phyloP scores from a whole-genome alignment of 2,329 filamentous ascomycete genomes.

The Trichoderma breve region DNA sequence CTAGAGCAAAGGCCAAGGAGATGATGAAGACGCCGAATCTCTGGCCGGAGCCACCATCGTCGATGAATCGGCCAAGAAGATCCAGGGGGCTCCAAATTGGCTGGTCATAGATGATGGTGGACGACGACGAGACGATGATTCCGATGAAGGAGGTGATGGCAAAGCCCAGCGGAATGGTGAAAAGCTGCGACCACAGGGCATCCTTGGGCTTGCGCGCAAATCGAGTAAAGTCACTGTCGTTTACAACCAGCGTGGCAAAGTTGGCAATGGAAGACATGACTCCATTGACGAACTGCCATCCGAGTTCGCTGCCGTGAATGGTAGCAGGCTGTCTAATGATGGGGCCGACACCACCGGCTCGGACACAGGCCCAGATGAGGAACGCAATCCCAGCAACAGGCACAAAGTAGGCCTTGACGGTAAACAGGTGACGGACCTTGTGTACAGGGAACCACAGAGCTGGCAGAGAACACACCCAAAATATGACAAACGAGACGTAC shows the following conservation, averaged over 20 bases:
- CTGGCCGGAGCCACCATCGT: slow-evolving; percentile 65
- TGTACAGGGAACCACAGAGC: slow-evolving; percentile 89
- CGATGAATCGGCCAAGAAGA: slow-evolving; percentile 64
- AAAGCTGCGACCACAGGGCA: slow-evolving; percentile 76
- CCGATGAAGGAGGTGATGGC: slow-evolving; percentile 81
- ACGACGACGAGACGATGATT: slow-evolving; percentile 74
- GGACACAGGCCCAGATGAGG: slow-evolving; percentile 81
- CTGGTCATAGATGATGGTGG: slow-evolving; percentile 62
- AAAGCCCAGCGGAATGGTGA: slow-evolving; percentile 70
- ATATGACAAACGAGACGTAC: slow-evolving; percentile 82
- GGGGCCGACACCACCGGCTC: slow-evolving; percentile 78
- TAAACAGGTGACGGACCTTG: slow-evolving; percentile 85
- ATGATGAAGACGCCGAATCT: slow-evolving; percentile 77
- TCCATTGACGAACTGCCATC: slow-evolving; percentile 78
- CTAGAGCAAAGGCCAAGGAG: slow-evolving; percentile 67
- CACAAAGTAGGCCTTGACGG: slow-evolving; percentile 82
- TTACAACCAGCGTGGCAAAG: slow-evolving; percentile 81
- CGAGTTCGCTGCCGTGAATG: slow-evolving; percentile 65
- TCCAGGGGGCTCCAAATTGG: slow-evolving; percentile 72
- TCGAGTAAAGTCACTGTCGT: slow-evolving; percentile 81
- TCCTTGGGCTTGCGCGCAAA: slow-evolving; percentile 76
- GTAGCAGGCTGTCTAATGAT: slow-evolving; percentile 69
- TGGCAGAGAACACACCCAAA: slow-evolving; percentile 77
- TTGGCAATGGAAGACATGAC: slow-evolving; percentile 90
- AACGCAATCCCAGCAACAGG: slow-evolving; percentile 81